A percentile compares a stretch with the other conserved stretches of the same genome.
These are phyloP conservation scores for Trichoderma sp. DNA, from an alignment of 2,329 filamentous ascomycete species.

Conservation along the genomic window DNA sequence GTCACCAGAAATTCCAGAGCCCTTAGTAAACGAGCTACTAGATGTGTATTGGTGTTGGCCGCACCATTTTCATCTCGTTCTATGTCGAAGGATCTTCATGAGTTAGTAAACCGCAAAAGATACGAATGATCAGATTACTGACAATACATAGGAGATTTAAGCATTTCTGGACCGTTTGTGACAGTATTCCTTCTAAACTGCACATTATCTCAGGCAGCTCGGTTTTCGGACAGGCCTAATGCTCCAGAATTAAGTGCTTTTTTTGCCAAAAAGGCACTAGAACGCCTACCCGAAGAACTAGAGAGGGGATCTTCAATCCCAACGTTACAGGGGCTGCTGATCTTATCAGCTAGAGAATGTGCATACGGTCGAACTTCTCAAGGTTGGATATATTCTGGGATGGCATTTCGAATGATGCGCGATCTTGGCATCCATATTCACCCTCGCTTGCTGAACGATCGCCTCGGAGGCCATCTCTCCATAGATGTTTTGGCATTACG, in stretches of 20 bases:
- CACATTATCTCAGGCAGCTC: neutral
- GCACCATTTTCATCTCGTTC: no score
- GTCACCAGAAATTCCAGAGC: no score
- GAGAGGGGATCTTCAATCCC: neutral
- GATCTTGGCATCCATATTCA: neutral
- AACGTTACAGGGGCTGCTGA: neutral
- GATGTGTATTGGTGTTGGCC: no score
- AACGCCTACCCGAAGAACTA: neutral
- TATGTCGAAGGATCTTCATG: no score
- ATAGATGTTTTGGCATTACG: neutral
- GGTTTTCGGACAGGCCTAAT: neutral
- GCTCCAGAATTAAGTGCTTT: neutral
- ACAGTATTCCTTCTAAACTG: neutral
- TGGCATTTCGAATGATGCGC: neutral
- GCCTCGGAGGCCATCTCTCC: neutral
- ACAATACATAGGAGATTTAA: no score
- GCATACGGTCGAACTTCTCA: neutral
- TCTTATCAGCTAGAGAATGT: neutral
- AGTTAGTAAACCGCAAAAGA: no score
- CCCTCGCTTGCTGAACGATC: neutral
- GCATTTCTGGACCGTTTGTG: neutral
- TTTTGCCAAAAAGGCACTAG: neutral
- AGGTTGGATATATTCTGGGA: neutral
- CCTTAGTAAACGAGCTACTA: no score
- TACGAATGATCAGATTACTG: no score